Evolutionary conservation across 1,284 basidiomycete species (phyloP), one percentile per base, ranked within the genome.

Genomic region (Termitomyces sp.): DNA sequence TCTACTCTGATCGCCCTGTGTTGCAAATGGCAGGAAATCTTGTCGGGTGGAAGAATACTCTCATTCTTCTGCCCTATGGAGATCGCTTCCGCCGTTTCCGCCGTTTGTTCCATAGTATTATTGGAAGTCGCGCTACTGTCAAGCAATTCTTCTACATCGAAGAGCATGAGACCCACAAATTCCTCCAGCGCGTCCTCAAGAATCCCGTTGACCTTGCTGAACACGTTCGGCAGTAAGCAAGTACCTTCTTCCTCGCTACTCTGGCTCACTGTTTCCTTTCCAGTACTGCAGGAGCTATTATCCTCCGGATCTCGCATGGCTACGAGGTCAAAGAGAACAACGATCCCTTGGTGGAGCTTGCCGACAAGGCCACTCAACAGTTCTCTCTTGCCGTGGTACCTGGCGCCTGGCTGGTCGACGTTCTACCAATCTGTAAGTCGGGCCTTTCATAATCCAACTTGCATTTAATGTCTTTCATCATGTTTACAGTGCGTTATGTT

Each of bases 251-350:
- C 13, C 33, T n/a, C 28, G 9, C 9, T 30, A 30, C 28, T 34
- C 14, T 34, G 14, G 33, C 33, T 34, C 33, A 34, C 33, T 34
- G 24, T 49, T 7, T 43, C 35, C 39, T 7, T 6, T 37, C 11
- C 56, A 83, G 80, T 54, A 78, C 78, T 35, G 76, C 79, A 16
- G 83, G 83, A 13, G 71, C 81, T 5, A 75, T 83, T 44, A 77
- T 83, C 28, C 66, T 84, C 31, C 75, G 77, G 38, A 81, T 85
- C 40, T 78, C 80, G 1, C 77, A 85, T 60, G 84, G 33, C 6
- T 34, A 34, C n/a, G 33, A 34, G 14, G 33, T 34, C 33, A 34
- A 34, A 13, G 33, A 34, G 14, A 34, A n/a, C 13, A 34, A 34
- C 6, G 33, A 34, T n/a, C 33, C 33, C 14, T 34, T 34, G 5